A percentile compares a stretch with the other conserved stretches of the same genome.
phyloP scores from a whole-genome alignment of 176 grass and related monocot species.

The Triticum dicoccoides region DNA sequence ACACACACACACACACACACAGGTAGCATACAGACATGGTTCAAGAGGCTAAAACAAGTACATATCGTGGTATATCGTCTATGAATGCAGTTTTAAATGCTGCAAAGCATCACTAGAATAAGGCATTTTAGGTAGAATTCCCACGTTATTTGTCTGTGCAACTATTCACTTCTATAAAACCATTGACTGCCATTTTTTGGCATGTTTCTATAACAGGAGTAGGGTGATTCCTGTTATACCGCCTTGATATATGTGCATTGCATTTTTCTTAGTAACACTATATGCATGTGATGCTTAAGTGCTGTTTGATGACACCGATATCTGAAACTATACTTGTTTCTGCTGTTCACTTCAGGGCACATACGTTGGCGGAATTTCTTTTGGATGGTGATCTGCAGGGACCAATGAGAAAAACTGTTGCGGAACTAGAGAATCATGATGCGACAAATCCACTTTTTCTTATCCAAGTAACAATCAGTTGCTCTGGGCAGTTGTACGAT shows the following conservation, averaged over 20 bases:
- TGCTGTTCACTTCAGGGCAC: conserved; percentile 12
- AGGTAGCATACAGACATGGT: too few relatives aligned
- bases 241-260: neutral
- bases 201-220: neutral
- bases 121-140: neutral
- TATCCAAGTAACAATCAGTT: neutral
- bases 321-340: conserved; percentile 28
- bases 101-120: neutral
- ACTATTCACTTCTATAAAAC: neutral
- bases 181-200: neutral
- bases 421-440: conserved; percentile 20
- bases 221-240: neutral
- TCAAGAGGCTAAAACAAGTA: neutral
- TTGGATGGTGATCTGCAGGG: conserved; percentile 34
- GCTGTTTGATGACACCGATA: neutral
- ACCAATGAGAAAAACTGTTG: conserved; percentile 16
- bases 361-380: conserved; percentile 24
- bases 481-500: conserved; percentile 4
- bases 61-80: neutral
- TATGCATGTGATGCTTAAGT: neutral
- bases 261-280: conserved; percentile 1
- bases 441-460: neutral
- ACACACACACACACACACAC: too few relatives aligned
- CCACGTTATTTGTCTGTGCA: neutral
- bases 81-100: neutral